Evolutionary conservation across 441 rosid species (phyloP).

Genomic region (Macaranga tanarius): DNA sequence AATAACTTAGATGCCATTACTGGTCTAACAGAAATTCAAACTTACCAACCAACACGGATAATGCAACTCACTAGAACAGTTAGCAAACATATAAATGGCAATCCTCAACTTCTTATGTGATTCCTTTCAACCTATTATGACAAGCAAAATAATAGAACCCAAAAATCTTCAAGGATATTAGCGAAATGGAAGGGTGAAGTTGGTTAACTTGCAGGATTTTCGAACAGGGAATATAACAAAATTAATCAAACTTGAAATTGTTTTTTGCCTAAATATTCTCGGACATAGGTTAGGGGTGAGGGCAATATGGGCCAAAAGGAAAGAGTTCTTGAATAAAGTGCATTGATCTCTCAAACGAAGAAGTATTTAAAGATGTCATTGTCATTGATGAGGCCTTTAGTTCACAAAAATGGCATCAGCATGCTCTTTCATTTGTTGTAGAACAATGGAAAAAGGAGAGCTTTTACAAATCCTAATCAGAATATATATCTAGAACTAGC

Average conservation of each 20-base stretch:
- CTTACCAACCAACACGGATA: neutral
- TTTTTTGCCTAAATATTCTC: neutral
- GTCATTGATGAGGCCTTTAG: neutral
- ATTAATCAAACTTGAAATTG: neutral
- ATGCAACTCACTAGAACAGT: neutral
- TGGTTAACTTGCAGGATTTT: neutral
- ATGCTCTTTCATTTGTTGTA: neutral
- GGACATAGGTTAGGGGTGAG: too few relatives aligned
- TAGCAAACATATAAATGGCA: neutral
- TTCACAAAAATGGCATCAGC: neutral
- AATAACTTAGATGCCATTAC: neutral
- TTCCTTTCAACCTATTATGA: neutral
- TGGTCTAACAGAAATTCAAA: neutral
- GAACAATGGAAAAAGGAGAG: neutral
- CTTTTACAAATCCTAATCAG: neutral
- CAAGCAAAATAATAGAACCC: neutral
- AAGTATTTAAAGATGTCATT: neutral
- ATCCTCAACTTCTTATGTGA: constrained; percentile 2
- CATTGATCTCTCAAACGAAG: neutral
- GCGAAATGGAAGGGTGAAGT: neutral
- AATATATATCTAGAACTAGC: too few relatives aligned
- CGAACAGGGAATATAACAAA: neutral
- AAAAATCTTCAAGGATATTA: neutral
- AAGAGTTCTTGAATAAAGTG: too few relatives aligned
- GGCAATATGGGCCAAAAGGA: too few relatives aligned